These are phyloP conservation scores for Colletotrichum higginsianum DNA, from an alignment of 2,329 filamentous ascomycete species.

Conservation along the genomic window DNA sequence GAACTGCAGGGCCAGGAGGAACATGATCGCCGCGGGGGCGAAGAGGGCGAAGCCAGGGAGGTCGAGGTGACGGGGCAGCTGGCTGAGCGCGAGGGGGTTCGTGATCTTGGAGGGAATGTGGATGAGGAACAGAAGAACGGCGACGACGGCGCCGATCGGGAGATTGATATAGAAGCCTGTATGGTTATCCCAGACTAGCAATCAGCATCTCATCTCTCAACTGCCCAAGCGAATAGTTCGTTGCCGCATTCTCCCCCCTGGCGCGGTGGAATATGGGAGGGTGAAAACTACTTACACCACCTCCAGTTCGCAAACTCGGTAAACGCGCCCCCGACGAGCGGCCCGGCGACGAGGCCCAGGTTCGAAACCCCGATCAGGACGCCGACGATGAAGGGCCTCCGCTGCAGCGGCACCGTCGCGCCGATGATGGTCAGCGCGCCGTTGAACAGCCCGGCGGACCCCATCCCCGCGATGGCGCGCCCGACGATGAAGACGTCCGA, in stretches of 20 bases:
- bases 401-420: slow-evolving; percentile 48
- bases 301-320: slow-evolving; percentile 57
- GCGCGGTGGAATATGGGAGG: no score
- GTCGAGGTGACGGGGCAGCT: slow-evolving; percentile 55
- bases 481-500: slow-evolving; percentile 65
- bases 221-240: no score
- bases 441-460: slow-evolving; percentile 60
- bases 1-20: slow-evolving; percentile 62
- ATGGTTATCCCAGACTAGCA: no score
- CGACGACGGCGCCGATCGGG: slow-evolving; percentile 57
- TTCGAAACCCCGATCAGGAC: slow-evolving; percentile 49
- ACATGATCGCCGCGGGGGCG: slow-evolving; percentile 57
- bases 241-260: no score
- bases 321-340: slow-evolving; percentile 61
- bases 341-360: slow-evolving; percentile 62
- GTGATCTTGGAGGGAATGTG: slow-evolving; percentile 55
- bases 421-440: slow-evolving; percentile 53
- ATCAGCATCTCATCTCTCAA: no score
- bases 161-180: slow-evolving; percentile 63
- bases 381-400: slow-evolving; percentile 43
- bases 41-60: slow-evolving; percentile 60
- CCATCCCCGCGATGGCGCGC: slow-evolving; percentile 63
- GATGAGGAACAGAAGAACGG: slow-evolving; percentile 50
- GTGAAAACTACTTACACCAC: slow-evolving; percentile 53
- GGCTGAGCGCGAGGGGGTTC: slow-evolving; percentile 48